Conservation (phyloP, 2,329 filamentous ascomycete genomes). For the Clarireedia monteithiana region DNA sequence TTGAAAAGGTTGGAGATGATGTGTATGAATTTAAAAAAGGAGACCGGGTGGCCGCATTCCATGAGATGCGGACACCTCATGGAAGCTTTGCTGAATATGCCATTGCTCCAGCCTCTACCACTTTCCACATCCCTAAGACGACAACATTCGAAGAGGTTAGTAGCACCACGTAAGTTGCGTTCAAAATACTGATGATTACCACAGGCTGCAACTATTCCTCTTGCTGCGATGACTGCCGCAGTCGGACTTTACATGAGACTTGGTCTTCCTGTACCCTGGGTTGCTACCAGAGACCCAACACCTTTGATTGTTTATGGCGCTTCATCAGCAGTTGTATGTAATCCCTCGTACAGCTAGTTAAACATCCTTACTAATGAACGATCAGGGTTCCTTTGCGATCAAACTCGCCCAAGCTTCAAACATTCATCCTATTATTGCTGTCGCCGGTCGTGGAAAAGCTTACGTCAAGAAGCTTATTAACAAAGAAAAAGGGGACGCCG, state of each 20-base stretch:
- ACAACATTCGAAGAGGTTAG: constrained; percentile 26
- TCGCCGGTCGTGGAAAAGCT: constrained; percentile 42
- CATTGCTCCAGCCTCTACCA: constrained; percentile 45
- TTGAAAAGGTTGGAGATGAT: constrained; percentile 40
- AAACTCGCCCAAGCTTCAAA: constrained; percentile 41
- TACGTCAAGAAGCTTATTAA: constrained; percentile 43
- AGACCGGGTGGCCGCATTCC: constrained; percentile 41
- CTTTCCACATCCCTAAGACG: constrained; percentile 35
- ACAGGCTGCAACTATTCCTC: constrained; percentile 38
- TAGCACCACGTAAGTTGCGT: constrained; percentile 30
- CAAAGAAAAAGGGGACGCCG: constrained; percentile 41
- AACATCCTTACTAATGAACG: constrained; percentile 2
- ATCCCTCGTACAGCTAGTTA: background rate
- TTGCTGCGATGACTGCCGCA: constrained; percentile 37
- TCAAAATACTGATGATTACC: constrained; percentile 30
- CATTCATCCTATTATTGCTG: constrained; percentile 50
- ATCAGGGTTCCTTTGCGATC: constrained; percentile 44
- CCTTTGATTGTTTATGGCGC: constrained; percentile 26
- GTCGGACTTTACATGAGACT: constrained; percentile 33
- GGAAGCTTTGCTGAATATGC: constrained; percentile 57
- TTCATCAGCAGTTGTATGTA: constrained; percentile 23
- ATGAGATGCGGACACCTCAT: constrained; percentile 41
- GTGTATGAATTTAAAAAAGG: constrained; percentile 38
- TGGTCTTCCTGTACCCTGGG: constrained; percentile 34
- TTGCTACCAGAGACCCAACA: constrained; percentile 13